Evolutionary conservation across 805 yeast species (phyloP).

Genomic region (Torulaspora franciscae): DNA sequence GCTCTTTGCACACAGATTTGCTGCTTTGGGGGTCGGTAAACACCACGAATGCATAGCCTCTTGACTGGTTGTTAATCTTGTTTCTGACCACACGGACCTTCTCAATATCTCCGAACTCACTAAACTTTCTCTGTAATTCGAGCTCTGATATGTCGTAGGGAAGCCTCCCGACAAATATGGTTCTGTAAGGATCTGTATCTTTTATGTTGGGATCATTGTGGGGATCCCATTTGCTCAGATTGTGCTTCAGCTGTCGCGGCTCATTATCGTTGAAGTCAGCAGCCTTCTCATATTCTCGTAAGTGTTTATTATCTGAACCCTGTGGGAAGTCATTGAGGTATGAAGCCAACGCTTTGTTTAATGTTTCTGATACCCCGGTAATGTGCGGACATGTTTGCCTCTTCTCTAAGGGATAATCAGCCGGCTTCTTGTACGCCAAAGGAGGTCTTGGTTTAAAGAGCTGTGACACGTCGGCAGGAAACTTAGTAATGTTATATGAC

Average conservation of each 20-base stretch:
- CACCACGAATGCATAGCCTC: conserved; percentile 82
- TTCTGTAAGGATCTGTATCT: conserved; percentile 66
- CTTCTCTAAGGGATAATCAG: conserved; percentile 45
- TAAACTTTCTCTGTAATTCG: conserved; percentile 59
- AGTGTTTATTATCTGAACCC: conserved; percentile 23
- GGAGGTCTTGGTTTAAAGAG: conserved; percentile 53
- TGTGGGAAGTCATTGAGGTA: conserved; percentile 34
- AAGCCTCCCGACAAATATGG: conserved; percentile 73
- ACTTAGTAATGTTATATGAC: conserved; percentile 35
- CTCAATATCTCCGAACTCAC: conserved; percentile 67
- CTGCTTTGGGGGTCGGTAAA: conserved; percentile 60
- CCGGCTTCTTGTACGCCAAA: conserved; percentile 43
- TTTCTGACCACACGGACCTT: conserved; percentile 54
- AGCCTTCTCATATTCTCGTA: conserved; percentile 31
- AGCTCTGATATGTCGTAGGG: conserved; percentile 60
- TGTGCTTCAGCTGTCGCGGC: conserved; percentile 36
- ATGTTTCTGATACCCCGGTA: conserved; percentile 41
- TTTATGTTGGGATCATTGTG: conserved; percentile 48
- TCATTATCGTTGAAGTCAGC: conserved; percentile 14
- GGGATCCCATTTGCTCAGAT: conserved; percentile 49
- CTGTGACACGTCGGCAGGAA: conserved; percentile 38
- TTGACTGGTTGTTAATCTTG: conserved; percentile 46
- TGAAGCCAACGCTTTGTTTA: conserved; percentile 20
- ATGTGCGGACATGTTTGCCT: conserved; percentile 45
- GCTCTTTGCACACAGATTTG: conserved; percentile 53